These are phyloP conservation scores for Coemansia sp. DNA, from an alignment of 192 early-diverging fungal genomes.

Conservation along the genomic window DNA sequence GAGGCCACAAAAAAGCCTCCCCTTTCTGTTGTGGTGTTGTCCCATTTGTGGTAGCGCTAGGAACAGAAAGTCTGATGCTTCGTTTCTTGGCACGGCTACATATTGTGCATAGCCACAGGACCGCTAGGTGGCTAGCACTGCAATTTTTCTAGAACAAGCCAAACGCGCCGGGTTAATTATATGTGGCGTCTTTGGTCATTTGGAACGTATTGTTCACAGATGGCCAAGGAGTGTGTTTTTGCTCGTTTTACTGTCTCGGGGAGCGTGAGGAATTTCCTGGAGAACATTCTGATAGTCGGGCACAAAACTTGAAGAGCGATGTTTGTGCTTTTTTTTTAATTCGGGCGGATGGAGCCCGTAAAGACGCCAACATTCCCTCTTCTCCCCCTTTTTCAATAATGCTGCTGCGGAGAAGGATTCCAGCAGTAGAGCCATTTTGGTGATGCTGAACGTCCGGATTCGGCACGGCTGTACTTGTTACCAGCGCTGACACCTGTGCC, in stretches of 20 bases:
- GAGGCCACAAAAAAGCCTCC: background rate
- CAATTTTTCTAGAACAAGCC: background rate
- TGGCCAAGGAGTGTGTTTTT: background rate
- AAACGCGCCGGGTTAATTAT: constrained; percentile 1
- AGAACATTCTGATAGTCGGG: constrained; percentile 3
- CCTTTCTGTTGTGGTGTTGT: background rate
- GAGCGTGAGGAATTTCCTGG: background rate
- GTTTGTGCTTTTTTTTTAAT: too few relatives aligned
- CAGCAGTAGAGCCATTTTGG: too few relatives aligned
- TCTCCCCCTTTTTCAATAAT: too few relatives aligned
- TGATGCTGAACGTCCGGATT: background rate
- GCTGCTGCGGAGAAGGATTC: too few relatives aligned
- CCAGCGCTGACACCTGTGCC: background rate
- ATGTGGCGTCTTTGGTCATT: background rate
- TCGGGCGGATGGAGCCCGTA: background rate
- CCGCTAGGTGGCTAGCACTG: background rate
- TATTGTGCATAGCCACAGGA: background rate
- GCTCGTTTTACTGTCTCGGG: background rate
- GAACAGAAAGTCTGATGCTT: background rate
- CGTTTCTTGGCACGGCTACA: constrained; percentile 10
- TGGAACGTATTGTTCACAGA: background rate
- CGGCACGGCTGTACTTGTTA: background rate
- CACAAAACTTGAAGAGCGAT: too few relatives aligned
- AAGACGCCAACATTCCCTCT: too few relatives aligned
- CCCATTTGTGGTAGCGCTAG: background rate